Evolutionary conservation across 208 protist genomes (phyloP).

Genomic region (Leishmania lainsoni): DNA sequence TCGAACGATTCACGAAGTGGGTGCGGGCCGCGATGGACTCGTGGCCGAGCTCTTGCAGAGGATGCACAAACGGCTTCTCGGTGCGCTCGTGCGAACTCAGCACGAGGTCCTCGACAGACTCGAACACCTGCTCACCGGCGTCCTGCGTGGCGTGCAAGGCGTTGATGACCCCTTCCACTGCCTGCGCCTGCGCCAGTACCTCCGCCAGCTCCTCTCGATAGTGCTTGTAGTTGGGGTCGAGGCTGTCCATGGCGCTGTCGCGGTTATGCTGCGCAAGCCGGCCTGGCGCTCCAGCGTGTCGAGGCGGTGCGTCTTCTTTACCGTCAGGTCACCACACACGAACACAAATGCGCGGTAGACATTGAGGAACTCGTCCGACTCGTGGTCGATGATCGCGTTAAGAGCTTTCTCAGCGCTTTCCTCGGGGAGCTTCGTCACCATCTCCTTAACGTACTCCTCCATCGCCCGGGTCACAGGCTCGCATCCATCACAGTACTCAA

Average conservation of each 20-base stretch:
- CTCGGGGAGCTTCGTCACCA: conserved; percentile 54
- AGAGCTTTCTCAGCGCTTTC: conserved; percentile 50
- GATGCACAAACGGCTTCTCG: conserved; percentile 63
- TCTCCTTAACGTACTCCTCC: conserved; percentile 59
- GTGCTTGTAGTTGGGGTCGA: conserved; percentile 79
- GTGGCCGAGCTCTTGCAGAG: conserved; percentile 76
- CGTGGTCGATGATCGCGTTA: conserved; percentile 47
- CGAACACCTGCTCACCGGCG: conserved; percentile 78
- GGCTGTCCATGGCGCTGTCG: conserved; percentile 85
- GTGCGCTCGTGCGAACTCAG: conserved; percentile 47
- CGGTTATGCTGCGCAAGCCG: conserved; percentile 78
- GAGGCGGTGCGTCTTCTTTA: conserved; percentile 86
- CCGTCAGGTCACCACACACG: conserved; percentile 73
- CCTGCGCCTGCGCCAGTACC: conserved; percentile 70
- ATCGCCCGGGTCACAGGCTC: conserved; percentile 50
- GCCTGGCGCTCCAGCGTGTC: conserved; percentile 87
- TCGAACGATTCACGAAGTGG: conserved; percentile 73
- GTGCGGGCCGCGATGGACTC: conserved; percentile 67
- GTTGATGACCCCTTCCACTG: conserved; percentile 78
- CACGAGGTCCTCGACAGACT: conserved; percentile 68
- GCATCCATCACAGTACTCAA: conserved; percentile 64
- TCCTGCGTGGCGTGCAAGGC: conserved; percentile 84
- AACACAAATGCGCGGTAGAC: conserved; percentile 75
- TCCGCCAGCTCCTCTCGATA: conserved; percentile 72
- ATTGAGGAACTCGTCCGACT: conserved; percentile 56